Evolutionary conservation across 176 grass and related monocot species (phyloP).

Genomic region (Oropetium thomaeum): DNA sequence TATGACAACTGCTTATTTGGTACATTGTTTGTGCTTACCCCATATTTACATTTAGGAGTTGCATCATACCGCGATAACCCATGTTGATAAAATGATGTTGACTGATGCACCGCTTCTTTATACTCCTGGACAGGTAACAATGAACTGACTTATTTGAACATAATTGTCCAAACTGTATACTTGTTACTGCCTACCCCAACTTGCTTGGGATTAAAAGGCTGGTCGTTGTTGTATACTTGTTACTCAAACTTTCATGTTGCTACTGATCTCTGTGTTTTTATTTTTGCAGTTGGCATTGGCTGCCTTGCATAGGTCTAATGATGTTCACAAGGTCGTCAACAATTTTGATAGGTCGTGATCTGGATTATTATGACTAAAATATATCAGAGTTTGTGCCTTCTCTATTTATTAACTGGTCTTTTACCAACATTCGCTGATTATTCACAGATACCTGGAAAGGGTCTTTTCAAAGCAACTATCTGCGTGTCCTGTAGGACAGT

Average conservation of each 20-base stretch:
- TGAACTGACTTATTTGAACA: not conserved
- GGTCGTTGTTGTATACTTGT: not conserved
- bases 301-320: constrained; percentile 74
- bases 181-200: too few species aligned
- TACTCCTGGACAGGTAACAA: constrained; percentile 82
- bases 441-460: constrained; percentile 74
- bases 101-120: constrained; percentile 94
- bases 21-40: constrained; percentile 21
- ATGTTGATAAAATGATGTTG: constrained; percentile 89
- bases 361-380: constrained; percentile 27
- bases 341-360: constrained; percentile 77
- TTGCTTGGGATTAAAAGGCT: too few species aligned
- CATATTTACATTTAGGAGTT: constrained; percentile 49
- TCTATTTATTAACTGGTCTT: constrained; percentile 5
- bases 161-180: not conserved
- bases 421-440: constrained; percentile 28
- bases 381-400: not conserved
- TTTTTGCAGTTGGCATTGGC: constrained; percentile 85
- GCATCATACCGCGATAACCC: constrained; percentile 43
- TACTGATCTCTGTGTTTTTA: not conserved
- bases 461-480: constrained; percentile 55
- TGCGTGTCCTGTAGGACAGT: constrained; percentile 49
- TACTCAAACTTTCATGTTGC: not conserved
- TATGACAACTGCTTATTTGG: constrained; percentile 2
- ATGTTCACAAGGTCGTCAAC: constrained; percentile 54